phyloP scores from a whole-genome alignment of 225 moss, liverwort and hornwort species.

The Thuidium tamariscinum region DNA sequence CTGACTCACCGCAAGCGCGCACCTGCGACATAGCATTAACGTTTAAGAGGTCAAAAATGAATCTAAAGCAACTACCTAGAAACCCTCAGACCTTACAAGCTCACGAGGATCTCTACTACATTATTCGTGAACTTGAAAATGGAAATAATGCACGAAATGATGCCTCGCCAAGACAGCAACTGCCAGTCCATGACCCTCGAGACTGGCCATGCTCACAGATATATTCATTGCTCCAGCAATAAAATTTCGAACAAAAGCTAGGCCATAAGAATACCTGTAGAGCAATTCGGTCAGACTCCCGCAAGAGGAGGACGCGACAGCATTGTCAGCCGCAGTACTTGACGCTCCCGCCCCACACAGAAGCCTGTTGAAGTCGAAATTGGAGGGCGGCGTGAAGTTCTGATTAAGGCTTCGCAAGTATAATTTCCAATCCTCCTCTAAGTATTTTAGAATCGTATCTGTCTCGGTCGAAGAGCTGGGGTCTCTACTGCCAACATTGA shows the following conservation, averaged over 20 bases:
- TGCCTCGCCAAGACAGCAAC: background rate
- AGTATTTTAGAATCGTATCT: conserved; percentile 10
- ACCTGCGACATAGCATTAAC: conserved; percentile 14
- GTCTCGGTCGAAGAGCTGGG: background rate
- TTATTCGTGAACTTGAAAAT: background rate
- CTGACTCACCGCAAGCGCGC: conserved; percentile 59
- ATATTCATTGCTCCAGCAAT: background rate
- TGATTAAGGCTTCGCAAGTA: conserved; percentile 20
- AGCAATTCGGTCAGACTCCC: conserved; percentile 27
- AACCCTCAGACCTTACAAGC: background rate
- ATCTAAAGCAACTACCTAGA: background rate
- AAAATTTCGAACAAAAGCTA: background rate
- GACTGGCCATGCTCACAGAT: background rate
- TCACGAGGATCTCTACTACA: background rate
- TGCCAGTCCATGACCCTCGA: background rate
- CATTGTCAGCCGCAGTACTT: background rate
- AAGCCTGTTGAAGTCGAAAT: conserved; percentile 22
- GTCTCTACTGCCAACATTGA: background rate
- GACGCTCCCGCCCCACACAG: conserved; percentile 12
- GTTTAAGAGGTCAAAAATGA: background rate
- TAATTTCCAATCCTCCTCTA: conserved; percentile 16
- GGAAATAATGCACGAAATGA: background rate
- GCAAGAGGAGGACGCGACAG: background rate
- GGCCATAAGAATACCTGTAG: conserved; percentile 10
- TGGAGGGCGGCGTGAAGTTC: conserved; percentile 14